Evolutionary conservation across 2,329 filamentous ascomycete species (phyloP).

Genomic region (Penicillium sp.): DNA sequence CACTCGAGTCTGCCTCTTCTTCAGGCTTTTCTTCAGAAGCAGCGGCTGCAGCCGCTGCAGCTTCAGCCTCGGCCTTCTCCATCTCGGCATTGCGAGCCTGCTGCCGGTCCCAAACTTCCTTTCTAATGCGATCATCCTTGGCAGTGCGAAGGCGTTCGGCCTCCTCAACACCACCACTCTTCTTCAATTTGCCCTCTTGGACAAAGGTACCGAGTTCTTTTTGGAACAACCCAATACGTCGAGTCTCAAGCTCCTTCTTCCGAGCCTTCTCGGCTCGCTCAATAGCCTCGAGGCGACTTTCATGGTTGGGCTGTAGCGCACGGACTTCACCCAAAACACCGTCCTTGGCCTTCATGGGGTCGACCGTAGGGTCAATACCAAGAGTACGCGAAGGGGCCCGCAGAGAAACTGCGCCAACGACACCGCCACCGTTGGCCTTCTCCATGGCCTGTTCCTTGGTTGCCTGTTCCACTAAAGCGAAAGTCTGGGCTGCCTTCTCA

Average conservation of each 20-base stretch:
- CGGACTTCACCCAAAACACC: slow-evolving; percentile 89
- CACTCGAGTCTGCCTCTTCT: slow-evolving; percentile 1
- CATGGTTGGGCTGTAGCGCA: slow-evolving; percentile 90
- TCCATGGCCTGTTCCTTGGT: slow-evolving; percentile 94
- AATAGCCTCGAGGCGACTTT: slow-evolving; percentile 89
- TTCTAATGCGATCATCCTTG: slow-evolving; percentile 83
- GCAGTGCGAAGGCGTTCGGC: slow-evolving; percentile 79
- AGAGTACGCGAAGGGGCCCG: slow-evolving; percentile 55
- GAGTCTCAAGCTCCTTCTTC: slow-evolving; percentile 80
- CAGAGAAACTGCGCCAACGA: slow-evolving; percentile 43
- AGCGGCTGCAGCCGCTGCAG: slow-evolving; percentile 30
- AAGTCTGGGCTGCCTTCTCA: slow-evolving; percentile 90
- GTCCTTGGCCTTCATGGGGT: slow-evolving; percentile 84
- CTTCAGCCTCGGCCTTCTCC: slow-evolving; percentile 36
- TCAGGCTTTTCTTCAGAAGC: slow-evolving; percentile 16
- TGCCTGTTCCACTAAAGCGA: slow-evolving; percentile 92
- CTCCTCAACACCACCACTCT: slow-evolving; percentile 93
- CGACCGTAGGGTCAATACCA: slow-evolving; percentile 54
- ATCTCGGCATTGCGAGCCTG: slow-evolving; percentile 54
- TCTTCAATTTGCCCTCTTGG: slow-evolving; percentile 87
- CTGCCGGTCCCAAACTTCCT: slow-evolving; percentile 65
- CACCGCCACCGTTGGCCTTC: slow-evolving; percentile 46
- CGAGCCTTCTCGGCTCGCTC: slow-evolving; percentile 92
- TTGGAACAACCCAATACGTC: slow-evolving; percentile 74
- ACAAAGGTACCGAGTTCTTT: slow-evolving; percentile 85